phyloP scores from a whole-genome alignment of 2,329 filamentous ascomycete species.

The Chalaropsis ovoidea region DNA sequence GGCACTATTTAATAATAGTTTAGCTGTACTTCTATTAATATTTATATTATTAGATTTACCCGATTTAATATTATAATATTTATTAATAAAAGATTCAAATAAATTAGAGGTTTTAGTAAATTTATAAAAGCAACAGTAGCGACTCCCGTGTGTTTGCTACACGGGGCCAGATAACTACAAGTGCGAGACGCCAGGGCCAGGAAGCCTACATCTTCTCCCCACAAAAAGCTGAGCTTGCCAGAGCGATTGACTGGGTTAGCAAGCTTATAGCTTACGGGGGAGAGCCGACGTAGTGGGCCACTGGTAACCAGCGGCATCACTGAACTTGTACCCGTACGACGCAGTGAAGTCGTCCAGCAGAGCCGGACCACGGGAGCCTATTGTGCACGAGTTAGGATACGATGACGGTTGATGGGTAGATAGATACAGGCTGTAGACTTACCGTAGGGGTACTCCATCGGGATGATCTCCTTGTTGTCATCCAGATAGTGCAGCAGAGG shows the following conservation, averaged over 20 bases:
- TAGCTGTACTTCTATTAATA: too few species aligned
- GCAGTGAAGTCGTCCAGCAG: constrained; percentile 97
- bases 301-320: constrained; percentile 88
- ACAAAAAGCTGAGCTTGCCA: constrained; percentile 19
- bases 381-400: background rate
- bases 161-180: background rate
- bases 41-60: too few species aligned
- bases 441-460: constrained; percentile 99
- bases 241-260: constrained; percentile 26
- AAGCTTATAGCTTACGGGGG: constrained; percentile 63
- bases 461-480: constrained; percentile 97
- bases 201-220: background rate
- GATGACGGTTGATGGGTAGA: constrained; percentile 26
- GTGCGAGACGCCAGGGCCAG: background rate
- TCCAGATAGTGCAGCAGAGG: constrained; percentile 96
- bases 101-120: too few species aligned
- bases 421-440: constrained; percentile 34
- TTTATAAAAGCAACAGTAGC: constrained; percentile 9
- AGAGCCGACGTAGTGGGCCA: constrained; percentile 70
- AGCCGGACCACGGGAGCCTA: constrained; percentile 90
- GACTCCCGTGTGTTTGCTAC: background rate
- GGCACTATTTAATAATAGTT: too few species aligned
- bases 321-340: constrained; percentile 98
- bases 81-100: too few species aligned
- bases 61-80: too few species aligned